A percentile compares a stretch with the other conserved stretches of the same genome.
Conservation (phyloP, 2,329 filamentous ascomycete species). For the Penicillium sp. region DNA sequence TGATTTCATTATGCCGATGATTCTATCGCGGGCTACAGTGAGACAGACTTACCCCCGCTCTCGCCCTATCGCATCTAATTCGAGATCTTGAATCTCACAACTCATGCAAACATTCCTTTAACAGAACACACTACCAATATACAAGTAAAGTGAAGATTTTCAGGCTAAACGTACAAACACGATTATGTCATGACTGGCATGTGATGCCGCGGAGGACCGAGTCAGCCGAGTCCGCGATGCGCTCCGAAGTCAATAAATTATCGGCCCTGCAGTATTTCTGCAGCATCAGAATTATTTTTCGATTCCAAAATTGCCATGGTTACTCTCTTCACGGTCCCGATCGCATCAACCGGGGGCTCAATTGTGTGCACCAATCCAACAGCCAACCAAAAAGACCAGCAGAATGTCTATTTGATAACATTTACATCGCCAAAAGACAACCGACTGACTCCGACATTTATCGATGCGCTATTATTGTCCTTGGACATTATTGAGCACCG, state of each 20-base stretch:
- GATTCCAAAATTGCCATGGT: conserved; percentile 22
- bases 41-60: too few relatives aligned
- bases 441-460: conserved; percentile 63
- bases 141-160: too few relatives aligned
- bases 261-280: too few relatives aligned
- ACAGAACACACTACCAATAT: too few relatives aligned
- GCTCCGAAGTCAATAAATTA: too few relatives aligned
- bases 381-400: conserved; percentile 31
- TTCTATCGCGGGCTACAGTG: too few relatives aligned
- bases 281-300: not conserved
- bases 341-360: conserved; percentile 50
- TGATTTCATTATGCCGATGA: too few relatives aligned
- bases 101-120: too few relatives aligned
- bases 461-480: conserved; percentile 60
- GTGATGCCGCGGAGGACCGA: conserved; percentile 17
- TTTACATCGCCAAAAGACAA: conserved; percentile 70
- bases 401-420: conserved; percentile 63
- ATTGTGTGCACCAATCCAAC: conserved; percentile 59
- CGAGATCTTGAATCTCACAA: too few relatives aligned
- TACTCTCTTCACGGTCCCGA: conserved; percentile 56
- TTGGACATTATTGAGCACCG: conserved; percentile 69
- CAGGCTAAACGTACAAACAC: too few relatives aligned
- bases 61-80: too few relatives aligned
- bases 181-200: conserved; percentile 10
- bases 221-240: too few relatives aligned